Evolutionary conservation across 83 land plant species (phyloP), one percentile per base, ranked within the genome.

Genomic region (Larix sibirica): DNA sequence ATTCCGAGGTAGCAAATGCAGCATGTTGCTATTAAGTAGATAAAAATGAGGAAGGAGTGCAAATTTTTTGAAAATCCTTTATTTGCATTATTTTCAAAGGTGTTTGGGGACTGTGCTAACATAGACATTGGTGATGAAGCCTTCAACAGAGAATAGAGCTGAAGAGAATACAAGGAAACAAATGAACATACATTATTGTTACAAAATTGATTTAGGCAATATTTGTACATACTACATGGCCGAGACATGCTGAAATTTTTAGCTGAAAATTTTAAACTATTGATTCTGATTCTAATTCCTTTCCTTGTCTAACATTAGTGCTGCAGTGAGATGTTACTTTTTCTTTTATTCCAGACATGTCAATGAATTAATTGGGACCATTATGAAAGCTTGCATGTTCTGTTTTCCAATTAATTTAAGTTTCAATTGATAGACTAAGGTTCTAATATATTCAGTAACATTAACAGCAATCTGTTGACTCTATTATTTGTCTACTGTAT

Each of bases 1-100:
- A 71, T 42, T 8, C 24, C 2, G 76, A 71, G 76, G 76, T 71
- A 70, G 75, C 18, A 67, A 42, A 42, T 40, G 21, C 76, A 71
- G 44, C n/a, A 12, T 38, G 20, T 47, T 8, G 54, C 54, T 7
- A 47, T 47, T 7, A 47, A 47, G 54, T 47, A 47, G 54, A 47
- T 47, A 8, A 8, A 47, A 47, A 9, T 47, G 54, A 7, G 54
- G 10, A 47, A 47, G 54, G 54, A 7, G 54, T 47, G 54, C 12
- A 44, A 44, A 8, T 47, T 47, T 47, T 47, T 8, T 47, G 54
- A 47, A 47, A 47, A 47, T 47, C 12, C 9, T 47, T 7, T 47
- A 47, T 47, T 47, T 47, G 10, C 54, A 47, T 47, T 47, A 47
- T 8, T 47, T 47, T 47, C 54, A 47, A 47, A 42, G 9, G 8